Evolutionary conservation across 495 filamentous ascomycete species (phyloP).

Genomic region (Cryomyces minteri): DNA sequence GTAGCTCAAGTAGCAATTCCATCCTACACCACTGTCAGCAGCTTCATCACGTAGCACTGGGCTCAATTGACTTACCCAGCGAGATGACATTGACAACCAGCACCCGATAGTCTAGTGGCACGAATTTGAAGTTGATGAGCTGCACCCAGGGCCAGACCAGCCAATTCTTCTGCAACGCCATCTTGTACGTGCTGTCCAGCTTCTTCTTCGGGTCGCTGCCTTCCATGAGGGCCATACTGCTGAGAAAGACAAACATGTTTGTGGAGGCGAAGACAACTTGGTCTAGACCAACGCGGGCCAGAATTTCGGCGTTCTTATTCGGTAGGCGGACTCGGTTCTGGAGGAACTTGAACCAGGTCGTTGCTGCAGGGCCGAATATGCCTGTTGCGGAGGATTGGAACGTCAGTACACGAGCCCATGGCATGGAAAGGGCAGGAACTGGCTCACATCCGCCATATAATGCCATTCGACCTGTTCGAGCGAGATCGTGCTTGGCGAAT

Average conservation of each 20-base stretch:
- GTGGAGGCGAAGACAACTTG: conserved; percentile 73
- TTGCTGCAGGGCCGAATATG: conserved; percentile 82
- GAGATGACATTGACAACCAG: conserved; percentile 76
- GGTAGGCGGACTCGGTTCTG: conserved; percentile 47
- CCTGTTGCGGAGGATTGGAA: conserved; percentile 24
- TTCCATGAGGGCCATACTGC: conserved; percentile 76
- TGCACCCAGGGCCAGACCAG: conserved; percentile 90
- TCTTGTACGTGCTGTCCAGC: conserved; percentile 43
- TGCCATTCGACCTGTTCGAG: conserved; percentile 75
- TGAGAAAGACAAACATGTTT: conserved; percentile 68
- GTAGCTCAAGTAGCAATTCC: conserved; percentile 91
- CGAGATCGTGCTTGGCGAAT: conserved; percentile 57
- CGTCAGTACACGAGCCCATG: conserved; percentile 1
- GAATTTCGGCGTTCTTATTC: conserved; percentile 48
- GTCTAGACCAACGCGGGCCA: conserved; percentile 65
- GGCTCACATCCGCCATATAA: conserved; percentile 85
- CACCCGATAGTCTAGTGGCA: conserved; percentile 72
- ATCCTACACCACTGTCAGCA: conserved; percentile 33
- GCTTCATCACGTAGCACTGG: not conserved
- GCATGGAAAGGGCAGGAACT: conserved; percentile 27
- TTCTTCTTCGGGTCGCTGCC: conserved; percentile 54
- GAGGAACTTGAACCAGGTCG: conserved; percentile 73
- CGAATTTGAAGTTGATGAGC: conserved; percentile 72
- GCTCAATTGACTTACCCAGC: conserved; percentile 35
- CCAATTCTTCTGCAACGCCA: conserved; percentile 67